A percentile compares a stretch with the other conserved stretches of the same genome.
Conservation (phyloP, 768 basidiomycete species). For the Scleroderma bovista region DNA sequence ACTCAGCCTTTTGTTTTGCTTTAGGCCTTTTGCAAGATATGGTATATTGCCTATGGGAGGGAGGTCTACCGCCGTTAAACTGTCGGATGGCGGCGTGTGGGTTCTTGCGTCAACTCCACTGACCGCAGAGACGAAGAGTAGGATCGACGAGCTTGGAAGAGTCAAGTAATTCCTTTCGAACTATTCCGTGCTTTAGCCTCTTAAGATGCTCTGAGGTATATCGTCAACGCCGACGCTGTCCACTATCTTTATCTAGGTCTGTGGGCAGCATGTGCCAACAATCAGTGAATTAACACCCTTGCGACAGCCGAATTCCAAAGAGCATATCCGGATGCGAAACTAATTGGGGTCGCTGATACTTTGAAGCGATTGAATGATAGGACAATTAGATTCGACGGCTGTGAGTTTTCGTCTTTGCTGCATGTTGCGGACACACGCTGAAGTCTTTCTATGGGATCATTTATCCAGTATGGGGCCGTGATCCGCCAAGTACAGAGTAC, state of each 20-base stretch:
- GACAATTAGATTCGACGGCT: constrained; percentile 55
- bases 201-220: constrained; percentile 36
- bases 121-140: constrained; percentile 55
- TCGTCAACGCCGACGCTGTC: constrained; percentile 51
- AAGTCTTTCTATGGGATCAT: background rate
- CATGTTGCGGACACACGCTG: background rate
- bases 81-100: constrained; percentile 68
- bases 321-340: constrained; percentile 64
- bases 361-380: constrained; percentile 47
- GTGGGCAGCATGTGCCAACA: constrained; percentile 12
- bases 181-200: constrained; percentile 1
- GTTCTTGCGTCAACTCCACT: constrained; percentile 78
- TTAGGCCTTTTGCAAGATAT: constrained; percentile 62
- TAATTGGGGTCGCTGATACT: constrained; percentile 61
- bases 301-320: constrained; percentile 54
- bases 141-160: constrained; percentile 57
- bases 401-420: constrained; percentile 31
- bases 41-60: constrained; percentile 74
- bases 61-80: constrained; percentile 73
- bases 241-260: constrained; percentile 57
- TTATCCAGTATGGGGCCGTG: constrained; percentile 51
- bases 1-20: constrained; percentile 6
- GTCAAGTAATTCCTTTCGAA: constrained; percentile 46
- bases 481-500: constrained; percentile 57
- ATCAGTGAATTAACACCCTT: constrained; percentile 21